phyloP scores from a whole-genome alignment of 331 rosid genomes.

The Stylosanthes scabra region DNA sequence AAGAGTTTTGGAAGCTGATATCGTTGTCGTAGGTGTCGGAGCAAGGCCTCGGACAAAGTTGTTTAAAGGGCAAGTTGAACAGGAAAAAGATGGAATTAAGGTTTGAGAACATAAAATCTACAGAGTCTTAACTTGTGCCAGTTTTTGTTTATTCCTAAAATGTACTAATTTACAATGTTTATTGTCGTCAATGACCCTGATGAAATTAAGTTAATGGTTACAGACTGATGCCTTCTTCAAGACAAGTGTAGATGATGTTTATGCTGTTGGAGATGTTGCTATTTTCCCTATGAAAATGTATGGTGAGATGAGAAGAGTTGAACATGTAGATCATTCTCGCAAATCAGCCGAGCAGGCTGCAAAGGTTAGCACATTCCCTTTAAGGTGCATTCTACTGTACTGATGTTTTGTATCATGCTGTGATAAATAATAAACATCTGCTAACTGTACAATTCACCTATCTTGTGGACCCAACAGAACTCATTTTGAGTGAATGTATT shows the following conservation, averaged over 20 bases:
- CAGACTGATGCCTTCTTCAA: slow-evolving; percentile 77
- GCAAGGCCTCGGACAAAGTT: slow-evolving; percentile 64
- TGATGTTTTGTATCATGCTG: too few relatives aligned
- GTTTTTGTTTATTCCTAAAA: background rate
- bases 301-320: slow-evolving; percentile 72
- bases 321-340: slow-evolving; percentile 81
- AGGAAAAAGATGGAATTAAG: slow-evolving; percentile 82
- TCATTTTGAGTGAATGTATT: slow-evolving; percentile 1
- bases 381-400: too few relatives aligned
- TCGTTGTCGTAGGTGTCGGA: slow-evolving; percentile 83
- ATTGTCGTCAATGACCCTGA: background rate
- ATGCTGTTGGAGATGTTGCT: slow-evolving; percentile 83
- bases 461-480: background rate
- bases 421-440: too few relatives aligned
- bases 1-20: slow-evolving; percentile 70
- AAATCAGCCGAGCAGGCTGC: slow-evolving; percentile 86
- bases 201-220: slow-evolving; percentile 21
- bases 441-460: too few relatives aligned
- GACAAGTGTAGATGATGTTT: slow-evolving; percentile 68
- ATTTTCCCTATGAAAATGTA: slow-evolving; percentile 76
- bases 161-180: background rate
- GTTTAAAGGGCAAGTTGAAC: slow-evolving; percentile 79
- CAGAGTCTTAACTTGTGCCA: slow-evolving; percentile 2
- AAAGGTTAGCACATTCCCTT: slow-evolving; percentile 45
- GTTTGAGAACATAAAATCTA: slow-evolving; percentile 34